A percentile compares a stretch with the other conserved stretches of the same genome.
These are phyloP conservation scores for Backusella psychrophila DNA, from an alignment of 192 early-diverging fungal species.

Conservation along the genomic window DNA sequence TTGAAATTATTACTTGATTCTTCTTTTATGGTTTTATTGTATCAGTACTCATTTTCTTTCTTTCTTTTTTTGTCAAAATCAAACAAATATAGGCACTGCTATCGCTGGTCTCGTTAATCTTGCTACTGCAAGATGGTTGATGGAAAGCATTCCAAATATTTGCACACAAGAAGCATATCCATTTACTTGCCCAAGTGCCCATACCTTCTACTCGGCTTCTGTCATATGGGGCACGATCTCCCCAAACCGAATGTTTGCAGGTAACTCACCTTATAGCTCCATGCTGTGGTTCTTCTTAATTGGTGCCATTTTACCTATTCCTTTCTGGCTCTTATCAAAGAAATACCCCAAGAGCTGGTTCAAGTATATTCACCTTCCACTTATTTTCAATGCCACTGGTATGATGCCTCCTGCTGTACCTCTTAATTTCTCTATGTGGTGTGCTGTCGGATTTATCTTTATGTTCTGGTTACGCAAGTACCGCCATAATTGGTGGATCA, in stretches of 20 bases:
- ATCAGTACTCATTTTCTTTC: background rate
- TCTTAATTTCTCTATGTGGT: slow-evolving; percentile 44
- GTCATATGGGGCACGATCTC: slow-evolving; percentile 79
- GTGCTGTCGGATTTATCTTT: slow-evolving; percentile 49
- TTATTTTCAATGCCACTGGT: slow-evolving; percentile 49
- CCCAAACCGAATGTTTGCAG: slow-evolving; percentile 59
- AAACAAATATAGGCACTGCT: slow-evolving; percentile 34
- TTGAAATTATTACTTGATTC: background rate
- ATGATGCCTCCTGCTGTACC: slow-evolving; percentile 54
- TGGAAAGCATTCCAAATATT: slow-evolving; percentile 39
- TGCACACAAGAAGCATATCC: slow-evolving; percentile 41
- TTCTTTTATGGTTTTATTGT: too few species aligned
- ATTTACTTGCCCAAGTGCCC: slow-evolving; percentile 48
- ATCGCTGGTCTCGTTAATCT: slow-evolving; percentile 56
- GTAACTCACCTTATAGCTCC: slow-evolving; percentile 36
- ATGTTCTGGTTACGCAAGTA: slow-evolving; percentile 51
- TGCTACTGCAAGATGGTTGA: slow-evolving; percentile 40
- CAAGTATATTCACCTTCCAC: slow-evolving; percentile 55
- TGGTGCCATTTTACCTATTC: slow-evolving; percentile 56
- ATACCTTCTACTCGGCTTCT: slow-evolving; percentile 62
- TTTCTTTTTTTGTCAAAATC: background rate
- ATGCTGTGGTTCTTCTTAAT: slow-evolving; percentile 48
- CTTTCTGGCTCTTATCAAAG: slow-evolving; percentile 53
- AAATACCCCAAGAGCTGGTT: slow-evolving; percentile 45
- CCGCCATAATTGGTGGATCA: slow-evolving; percentile 53